These are phyloP conservation scores for Trichoderma harzianum DNA, from an alignment of 2,329 filamentous ascomycete species.

Conservation along the genomic window DNA sequence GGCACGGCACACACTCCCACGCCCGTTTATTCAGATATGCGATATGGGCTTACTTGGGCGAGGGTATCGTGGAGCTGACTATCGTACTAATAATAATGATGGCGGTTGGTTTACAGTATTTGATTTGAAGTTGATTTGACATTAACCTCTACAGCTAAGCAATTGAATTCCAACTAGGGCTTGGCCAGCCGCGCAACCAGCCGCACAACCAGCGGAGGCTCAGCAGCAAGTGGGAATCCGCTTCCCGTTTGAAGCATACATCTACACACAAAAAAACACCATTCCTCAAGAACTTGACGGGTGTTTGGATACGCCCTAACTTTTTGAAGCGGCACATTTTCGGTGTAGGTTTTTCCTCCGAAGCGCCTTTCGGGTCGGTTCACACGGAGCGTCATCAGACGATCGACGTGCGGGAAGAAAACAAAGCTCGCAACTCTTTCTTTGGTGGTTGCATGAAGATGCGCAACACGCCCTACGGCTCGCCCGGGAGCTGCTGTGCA, in stretches of 20 bases:
- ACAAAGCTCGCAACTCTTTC: not conserved
- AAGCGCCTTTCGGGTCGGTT: not conserved
- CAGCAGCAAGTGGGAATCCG: not conserved
- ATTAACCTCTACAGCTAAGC: not conserved
- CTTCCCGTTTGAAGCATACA: not conserved
- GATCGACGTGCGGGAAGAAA: not conserved
- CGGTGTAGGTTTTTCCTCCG: not conserved
- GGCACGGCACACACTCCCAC: not conserved
- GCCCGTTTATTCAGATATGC: not conserved
- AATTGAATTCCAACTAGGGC: not conserved
- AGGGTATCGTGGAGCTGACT: not conserved
- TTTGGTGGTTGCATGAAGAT: not conserved
- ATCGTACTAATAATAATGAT: not conserved
- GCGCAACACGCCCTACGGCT: not conserved
- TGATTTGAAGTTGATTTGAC: not conserved
- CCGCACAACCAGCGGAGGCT: not conserved
- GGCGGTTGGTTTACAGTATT: not conserved
- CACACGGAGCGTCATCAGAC: not conserved
- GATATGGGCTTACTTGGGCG: not conserved
- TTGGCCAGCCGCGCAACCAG: not conserved
- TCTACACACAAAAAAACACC: not conserved
- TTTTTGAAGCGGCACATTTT: not conserved
- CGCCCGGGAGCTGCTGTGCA: conserved; percentile 1
- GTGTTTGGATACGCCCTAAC: not conserved
- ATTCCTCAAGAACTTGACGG: not conserved